Evolutionary conservation across 2,329 filamentous ascomycete genomes (phyloP).

Genomic region (Neofusicoccum parvum): DNA sequence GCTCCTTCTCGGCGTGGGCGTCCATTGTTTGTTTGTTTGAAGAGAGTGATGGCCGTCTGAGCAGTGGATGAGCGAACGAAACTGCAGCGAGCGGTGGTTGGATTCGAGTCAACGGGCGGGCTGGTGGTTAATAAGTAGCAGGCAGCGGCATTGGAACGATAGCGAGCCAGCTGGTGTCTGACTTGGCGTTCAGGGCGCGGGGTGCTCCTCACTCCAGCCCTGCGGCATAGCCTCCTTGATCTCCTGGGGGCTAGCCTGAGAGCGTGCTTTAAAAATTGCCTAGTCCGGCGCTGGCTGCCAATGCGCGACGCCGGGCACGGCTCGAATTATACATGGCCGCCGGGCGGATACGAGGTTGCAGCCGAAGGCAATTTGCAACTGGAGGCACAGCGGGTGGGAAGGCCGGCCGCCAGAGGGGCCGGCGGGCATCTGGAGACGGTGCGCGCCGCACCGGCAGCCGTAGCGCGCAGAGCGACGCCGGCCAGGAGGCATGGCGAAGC

Average conservation of each 20-base stretch:
- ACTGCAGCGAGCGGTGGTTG: background rate
- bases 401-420: background rate
- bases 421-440: background rate
- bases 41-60: background rate
- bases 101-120: background rate
- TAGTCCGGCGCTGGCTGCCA: background rate
- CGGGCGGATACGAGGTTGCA: slow-evolving; percentile 7
- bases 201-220: slow-evolving; percentile 26
- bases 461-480: background rate
- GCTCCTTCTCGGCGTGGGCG: slow-evolving; percentile 9
- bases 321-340: background rate
- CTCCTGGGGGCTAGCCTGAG: background rate
- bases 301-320: background rate
- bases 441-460: background rate
- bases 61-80: background rate
- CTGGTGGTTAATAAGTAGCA: background rate
- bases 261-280: slow-evolving; percentile 7
- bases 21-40: slow-evolving; percentile 5
- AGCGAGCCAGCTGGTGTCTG: slow-evolving; percentile 33
- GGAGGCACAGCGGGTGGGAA: background rate
- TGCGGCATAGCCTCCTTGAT: slow-evolving; percentile 7
- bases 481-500: background rate
- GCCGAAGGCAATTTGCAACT: background rate
- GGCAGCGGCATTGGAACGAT: slow-evolving; percentile 33
- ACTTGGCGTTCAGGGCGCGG: slow-evolving; percentile 34